Conservation (phyloP, 208 protist genomes). For the Acanthamoeba royreba region DNA sequence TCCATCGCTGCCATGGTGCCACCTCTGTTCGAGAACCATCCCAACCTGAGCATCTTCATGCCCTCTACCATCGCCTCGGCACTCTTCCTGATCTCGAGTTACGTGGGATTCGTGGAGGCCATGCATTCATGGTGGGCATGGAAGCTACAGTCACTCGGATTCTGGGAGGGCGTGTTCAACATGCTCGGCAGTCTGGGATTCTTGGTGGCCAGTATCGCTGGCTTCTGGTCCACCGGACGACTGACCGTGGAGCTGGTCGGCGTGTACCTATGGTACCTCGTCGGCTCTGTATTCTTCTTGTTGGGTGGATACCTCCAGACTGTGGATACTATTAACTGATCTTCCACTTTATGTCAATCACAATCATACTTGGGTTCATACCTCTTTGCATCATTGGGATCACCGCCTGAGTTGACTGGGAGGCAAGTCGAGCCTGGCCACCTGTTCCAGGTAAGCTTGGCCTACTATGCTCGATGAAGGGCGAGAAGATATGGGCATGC, state of each 20-base stretch:
- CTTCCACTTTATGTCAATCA: too few species aligned
- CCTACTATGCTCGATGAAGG: neutral
- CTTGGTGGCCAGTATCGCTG: neutral
- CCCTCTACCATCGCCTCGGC: neutral
- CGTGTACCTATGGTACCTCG: neutral
- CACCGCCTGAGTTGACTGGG: too few species aligned
- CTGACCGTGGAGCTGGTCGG: neutral
- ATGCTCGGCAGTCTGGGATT: neutral
- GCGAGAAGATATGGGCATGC: neutral
- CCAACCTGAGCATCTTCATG: neutral
- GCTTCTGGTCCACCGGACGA: neutral
- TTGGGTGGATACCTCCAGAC: neutral
- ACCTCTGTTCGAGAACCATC: neutral
- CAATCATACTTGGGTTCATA: too few species aligned
- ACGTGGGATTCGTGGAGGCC: neutral
- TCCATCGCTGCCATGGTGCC: neutral
- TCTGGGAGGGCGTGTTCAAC: neutral
- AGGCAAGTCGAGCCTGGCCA: too few species aligned
- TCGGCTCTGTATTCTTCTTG: neutral
- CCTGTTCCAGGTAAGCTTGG: too few species aligned
- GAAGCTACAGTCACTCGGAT: neutral
- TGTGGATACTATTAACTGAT: neutral
- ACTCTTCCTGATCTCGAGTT: neutral
- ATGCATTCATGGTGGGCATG: neutral
- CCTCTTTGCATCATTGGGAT: too few species aligned